A percentile compares a stretch with the other conserved stretches of the same genome.
Evolutionary conservation across 2,329 filamentous ascomycete species (phyloP).

Genomic region (Moelleriella libera): DNA sequence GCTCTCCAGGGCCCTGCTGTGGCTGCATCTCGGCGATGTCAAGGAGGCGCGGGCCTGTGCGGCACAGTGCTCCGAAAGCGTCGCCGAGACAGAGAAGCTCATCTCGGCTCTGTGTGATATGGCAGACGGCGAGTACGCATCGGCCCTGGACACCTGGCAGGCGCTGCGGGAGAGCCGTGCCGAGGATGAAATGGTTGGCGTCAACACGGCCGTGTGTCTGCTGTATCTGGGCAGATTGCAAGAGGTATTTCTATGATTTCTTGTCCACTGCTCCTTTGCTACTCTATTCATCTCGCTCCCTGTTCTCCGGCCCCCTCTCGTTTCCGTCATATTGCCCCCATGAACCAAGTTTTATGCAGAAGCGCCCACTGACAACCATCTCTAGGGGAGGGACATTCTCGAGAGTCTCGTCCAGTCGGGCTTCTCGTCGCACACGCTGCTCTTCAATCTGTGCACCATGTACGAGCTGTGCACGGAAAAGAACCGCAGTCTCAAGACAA

Average conservation of each 20-base stretch:
- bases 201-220: conserved; percentile 74
- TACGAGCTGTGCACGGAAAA: conserved; percentile 84
- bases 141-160: conserved; percentile 50
- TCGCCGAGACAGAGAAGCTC: conserved; percentile 27
- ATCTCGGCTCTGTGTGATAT: conserved; percentile 61
- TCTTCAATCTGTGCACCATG: conserved; percentile 82
- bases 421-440: conserved; percentile 59
- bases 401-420: conserved; percentile 50
- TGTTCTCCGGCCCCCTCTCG: background rate
- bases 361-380: background rate
- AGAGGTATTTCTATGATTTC: conserved; percentile 33
- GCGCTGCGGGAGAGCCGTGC: conserved; percentile 24
- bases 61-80: conserved; percentile 9
- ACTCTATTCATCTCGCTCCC: no score
- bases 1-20: conserved; percentile 49
- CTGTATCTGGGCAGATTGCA: conserved; percentile 68
- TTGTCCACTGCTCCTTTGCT: background rate
- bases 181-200: conserved; percentile 54
- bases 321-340: background rate
- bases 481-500: conserved; percentile 53
- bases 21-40: conserved; percentile 66
- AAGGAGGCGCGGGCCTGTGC: conserved; percentile 48
- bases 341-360: background rate
- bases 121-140: conserved; percentile 59
- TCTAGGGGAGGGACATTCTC: conserved; percentile 49